A percentile compares a stretch with the other conserved stretches of the same genome.
Evolutionary conservation across 108 stramenopile species (phyloP).

Genomic region (Nannochloropsis salina): DNA sequence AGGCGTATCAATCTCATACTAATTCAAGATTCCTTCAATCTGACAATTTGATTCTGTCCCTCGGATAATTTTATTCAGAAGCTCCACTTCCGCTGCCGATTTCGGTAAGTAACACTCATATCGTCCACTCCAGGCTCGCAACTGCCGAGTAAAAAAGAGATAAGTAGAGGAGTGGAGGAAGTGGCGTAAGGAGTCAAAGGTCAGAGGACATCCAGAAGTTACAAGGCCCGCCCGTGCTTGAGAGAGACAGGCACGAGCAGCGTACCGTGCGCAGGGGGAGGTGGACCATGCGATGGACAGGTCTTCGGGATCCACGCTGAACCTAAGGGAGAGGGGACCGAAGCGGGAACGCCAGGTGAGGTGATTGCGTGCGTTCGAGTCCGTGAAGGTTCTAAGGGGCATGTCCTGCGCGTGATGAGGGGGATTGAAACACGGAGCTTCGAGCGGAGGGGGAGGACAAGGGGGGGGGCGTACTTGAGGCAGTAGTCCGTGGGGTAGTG

Average conservation of each 20-base stretch:
- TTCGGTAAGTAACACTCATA: not conserved
- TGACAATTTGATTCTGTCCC: no score
- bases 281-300: not conserved
- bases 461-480: not conserved
- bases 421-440: not conserved
- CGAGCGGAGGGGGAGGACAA: not conserved
- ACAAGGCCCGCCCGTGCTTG: no score
- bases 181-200: not conserved
- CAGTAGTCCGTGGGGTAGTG: not conserved
- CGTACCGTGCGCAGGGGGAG: not conserved
- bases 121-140: slow-evolving; percentile 16
- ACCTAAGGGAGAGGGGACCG: not conserved
- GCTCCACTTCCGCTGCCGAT: slow-evolving; percentile 1
- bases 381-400: no score
- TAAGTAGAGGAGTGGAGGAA: not conserved
- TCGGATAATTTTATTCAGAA: not conserved
- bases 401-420: not conserved
- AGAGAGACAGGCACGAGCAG: not conserved
- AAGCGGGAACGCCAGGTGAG: not conserved
- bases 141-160: not conserved
- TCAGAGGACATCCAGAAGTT: no score
- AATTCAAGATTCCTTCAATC: no score
- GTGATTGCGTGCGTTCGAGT: not conserved
- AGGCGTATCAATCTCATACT: no score
- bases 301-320: not conserved